Percentiles rank a stretch among this genome's conserved stretches.
phyloP scores from a whole-genome alignment of 306 rosid species.

The Malus sylvestris region DNA sequence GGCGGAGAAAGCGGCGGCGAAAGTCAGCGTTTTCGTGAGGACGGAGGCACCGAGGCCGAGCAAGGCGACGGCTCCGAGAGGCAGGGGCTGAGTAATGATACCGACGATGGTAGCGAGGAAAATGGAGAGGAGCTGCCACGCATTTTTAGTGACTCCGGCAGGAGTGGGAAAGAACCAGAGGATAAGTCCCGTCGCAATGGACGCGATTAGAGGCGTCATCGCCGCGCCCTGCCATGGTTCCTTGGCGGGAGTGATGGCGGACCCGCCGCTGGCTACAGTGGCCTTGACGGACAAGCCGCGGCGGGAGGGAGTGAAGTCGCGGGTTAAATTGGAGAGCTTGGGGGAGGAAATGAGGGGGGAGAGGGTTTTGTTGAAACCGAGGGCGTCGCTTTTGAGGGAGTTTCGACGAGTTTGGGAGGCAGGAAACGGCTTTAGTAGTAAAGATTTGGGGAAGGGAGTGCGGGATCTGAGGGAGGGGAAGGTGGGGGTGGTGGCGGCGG shows the following conservation, averaged over 20 bases:
- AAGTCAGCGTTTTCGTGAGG: conserved; percentile 79
- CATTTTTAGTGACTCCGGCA: conserved; percentile 57
- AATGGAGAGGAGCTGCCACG: conserved; percentile 87
- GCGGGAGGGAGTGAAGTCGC: neutral
- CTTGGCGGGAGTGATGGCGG: conserved; percentile 21
- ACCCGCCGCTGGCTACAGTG: conserved; percentile 9
- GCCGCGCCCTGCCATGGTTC: conserved; percentile 91
- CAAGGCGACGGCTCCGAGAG: conserved; percentile 88
- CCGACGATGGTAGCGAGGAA: conserved; percentile 92
- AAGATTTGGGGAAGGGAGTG: conserved; percentile 2
- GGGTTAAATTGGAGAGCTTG: conserved; percentile 5
- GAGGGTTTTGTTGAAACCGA: conserved; percentile 13
- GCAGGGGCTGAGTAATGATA: conserved; percentile 84
- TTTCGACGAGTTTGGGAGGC: conserved; percentile 12
- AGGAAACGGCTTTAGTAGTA: neutral
- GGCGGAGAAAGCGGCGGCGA: conserved; percentile 85
- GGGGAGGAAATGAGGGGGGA: conserved; percentile 12
- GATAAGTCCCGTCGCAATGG: conserved; percentile 63
- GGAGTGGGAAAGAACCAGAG: conserved; percentile 91
- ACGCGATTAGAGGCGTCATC: conserved; percentile 66
- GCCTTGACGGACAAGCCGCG: conserved; percentile 8
- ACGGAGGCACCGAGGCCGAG: conserved; percentile 83
- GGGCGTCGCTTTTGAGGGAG: conserved; percentile 12
- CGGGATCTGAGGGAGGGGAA: conserved; percentile 59
- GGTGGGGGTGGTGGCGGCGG: conserved; percentile 29